Conservation (phyloP, 192 early-diverging fungal genomes). For the Jimgerdemannia flammicorona region DNA sequence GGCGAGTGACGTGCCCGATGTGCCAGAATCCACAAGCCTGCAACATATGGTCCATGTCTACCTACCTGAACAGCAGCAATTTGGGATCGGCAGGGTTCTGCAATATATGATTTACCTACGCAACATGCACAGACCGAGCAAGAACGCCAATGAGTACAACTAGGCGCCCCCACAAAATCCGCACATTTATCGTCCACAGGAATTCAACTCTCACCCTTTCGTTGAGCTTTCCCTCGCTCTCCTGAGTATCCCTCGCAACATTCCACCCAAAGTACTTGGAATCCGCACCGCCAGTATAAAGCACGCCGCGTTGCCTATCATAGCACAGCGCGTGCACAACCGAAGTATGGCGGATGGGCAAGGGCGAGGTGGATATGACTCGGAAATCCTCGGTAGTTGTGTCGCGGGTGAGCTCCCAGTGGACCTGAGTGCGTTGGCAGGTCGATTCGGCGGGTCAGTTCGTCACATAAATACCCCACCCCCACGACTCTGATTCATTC, state of each 20-base stretch:
- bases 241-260: not conserved
- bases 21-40: no score
- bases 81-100: not conserved
- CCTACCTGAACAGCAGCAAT: not conserved
- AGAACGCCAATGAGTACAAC: not conserved
- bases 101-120: constrained; percentile 1
- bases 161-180: not conserved
- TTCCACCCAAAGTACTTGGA: not conserved
- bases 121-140: not conserved
- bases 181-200: no score
- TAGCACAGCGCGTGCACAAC: not conserved
- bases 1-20: no score
- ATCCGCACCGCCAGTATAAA: not conserved
- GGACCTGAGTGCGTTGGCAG: not conserved
- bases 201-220: not conserved
- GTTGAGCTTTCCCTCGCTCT: not conserved
- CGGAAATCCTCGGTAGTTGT: not conserved
- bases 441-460: no score
- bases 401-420: not conserved
- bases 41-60: not conserved
- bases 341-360: not conserved
- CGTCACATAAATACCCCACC: no score
- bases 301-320: not conserved
- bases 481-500: not conserved
- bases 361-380: not conserved